Evolutionary conservation across 192 early-diverging fungal genomes (phyloP), one percentile per base, ranked within the genome.

Genomic region (Oehlia diaphana): DNA sequence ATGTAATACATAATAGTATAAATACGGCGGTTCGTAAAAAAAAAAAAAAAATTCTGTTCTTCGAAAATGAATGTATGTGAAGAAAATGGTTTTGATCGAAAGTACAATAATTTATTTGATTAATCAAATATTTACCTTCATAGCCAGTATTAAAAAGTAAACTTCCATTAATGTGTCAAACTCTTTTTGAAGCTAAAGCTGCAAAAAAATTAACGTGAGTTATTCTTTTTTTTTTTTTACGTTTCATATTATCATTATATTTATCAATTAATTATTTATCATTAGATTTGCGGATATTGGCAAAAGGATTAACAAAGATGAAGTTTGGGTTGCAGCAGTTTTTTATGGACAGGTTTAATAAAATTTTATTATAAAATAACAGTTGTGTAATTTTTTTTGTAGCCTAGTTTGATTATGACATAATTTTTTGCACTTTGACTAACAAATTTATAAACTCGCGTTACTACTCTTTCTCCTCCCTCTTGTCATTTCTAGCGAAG

Each of bases 241-340:
- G 5, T 42, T 58, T 19, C 0, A 58, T 21, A 53, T 14, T 6
- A 1, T 58, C 4, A 58, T 21, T 16, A 16, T 16, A 19, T 53
- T 16, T 16, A 53, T 0, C 13, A 16, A 16, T 13, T 50, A 13
- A 13, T 50, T 16, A 53, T 53, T 58, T 58, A 16, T 58, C 16
- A 58, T 21, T 44, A 91, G 90, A 33, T 92, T 92, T 82, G 83
- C 84, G 16, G 79, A 91, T 61, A 90, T 92, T 77, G 89, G 86
- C 14, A 58, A 82, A 26, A 77, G 84, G 42, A 78, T 92, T 37
- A 82, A 80, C 2, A 89, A 85, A 61, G 87, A 91, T 79, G 91
- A 92, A 81, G 87, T 92, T 8, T 92, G 91, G 88, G 87, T 88
- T 14, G 91, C 91, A 12, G 88, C 91, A 1, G 78, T 92, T 53